These are phyloP conservation scores for Sporothrix globosa DNA, from an alignment of 2,329 filamentous ascomycete genomes.

Conservation along the genomic window DNA sequence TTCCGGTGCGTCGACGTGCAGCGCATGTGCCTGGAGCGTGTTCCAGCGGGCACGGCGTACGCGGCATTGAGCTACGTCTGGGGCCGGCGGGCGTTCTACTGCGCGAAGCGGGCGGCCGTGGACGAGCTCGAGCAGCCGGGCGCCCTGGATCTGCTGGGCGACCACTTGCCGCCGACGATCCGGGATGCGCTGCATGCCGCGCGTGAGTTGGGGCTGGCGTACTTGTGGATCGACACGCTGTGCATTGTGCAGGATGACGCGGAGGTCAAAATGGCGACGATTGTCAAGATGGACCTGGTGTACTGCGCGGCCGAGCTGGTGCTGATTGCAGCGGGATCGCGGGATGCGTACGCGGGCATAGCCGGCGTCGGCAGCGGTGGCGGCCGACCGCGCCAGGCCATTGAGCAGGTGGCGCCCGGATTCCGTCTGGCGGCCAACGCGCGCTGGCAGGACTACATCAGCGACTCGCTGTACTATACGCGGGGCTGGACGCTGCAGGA, in stretches of 20 bases:
- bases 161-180: neutral
- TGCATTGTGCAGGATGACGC: conserved; percentile 6
- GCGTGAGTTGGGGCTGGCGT: neutral
- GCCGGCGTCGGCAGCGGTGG: neutral
- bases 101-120: neutral
- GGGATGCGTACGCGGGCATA: neutral
- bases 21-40: neutral
- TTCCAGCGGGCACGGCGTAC: neutral
- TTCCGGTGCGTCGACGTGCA: neutral
- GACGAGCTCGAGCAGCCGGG: neutral
- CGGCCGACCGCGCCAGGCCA: neutral
- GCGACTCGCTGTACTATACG: neutral
- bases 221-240: conserved; percentile 19
- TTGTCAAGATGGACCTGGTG: neutral
- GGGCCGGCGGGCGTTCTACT: neutral
- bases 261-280: neutral
- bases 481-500: neutral
- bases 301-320: neutral
- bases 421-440: neutral
- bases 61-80: neutral
- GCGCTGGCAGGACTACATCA: too few relatives aligned
- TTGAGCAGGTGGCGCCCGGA: neutral
- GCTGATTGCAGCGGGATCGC: neutral
- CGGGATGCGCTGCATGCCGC: neutral
- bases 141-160: neutral